Evolutionary conservation across 306 rosid species (phyloP), one percentile per base, ranked within the genome.

Genomic region (Glycine soja): DNA sequence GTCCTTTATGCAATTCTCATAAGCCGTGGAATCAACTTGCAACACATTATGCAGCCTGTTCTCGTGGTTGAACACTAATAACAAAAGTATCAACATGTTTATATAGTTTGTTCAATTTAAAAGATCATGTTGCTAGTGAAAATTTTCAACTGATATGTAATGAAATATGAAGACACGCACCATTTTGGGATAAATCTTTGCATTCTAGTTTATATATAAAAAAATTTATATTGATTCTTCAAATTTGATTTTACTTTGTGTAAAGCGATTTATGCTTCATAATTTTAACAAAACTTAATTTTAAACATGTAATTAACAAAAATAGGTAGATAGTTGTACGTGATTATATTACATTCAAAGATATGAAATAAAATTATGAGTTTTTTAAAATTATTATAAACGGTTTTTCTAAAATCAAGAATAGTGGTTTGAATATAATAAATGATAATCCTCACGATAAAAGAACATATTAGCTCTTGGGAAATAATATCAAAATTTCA

Each of bases 51-150:
- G 65, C 9, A 36, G 40, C 12, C 51, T 24, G 6, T 15, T 75
- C 8, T 74, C 77, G 12, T 75, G 68, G n/a, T 58, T 75, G 76
- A 82, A 58, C 65, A 75, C 76, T 58, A 12, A 50, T 40, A 82
- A 68, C 63, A 76, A 13, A 72, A 82, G 24, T 32, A 56, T 14
- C 14, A 15, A 66, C 32, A 66, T 64, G 47, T 36, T 36, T 7
- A 64, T 64, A 36, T 64, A 64, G 24, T 38, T 64, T 38, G 24
- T 64, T 38, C 10, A 63, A 13, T 34, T 12, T 13, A 34, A 34
- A 5, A 13, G 18, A 3, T 3, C 18, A 18, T 58, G 70, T 18
- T 57, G 34, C 34, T 57, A 57, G 11, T 14, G 70, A 64, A 32
- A 36, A 32, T 12, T 13, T 32, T 63, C 69, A 12, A 63, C 5